Base-by-base conservation (phyloP, 1,284 basidiomycete genomes). In the Ganoderma lucidum region DNA sequence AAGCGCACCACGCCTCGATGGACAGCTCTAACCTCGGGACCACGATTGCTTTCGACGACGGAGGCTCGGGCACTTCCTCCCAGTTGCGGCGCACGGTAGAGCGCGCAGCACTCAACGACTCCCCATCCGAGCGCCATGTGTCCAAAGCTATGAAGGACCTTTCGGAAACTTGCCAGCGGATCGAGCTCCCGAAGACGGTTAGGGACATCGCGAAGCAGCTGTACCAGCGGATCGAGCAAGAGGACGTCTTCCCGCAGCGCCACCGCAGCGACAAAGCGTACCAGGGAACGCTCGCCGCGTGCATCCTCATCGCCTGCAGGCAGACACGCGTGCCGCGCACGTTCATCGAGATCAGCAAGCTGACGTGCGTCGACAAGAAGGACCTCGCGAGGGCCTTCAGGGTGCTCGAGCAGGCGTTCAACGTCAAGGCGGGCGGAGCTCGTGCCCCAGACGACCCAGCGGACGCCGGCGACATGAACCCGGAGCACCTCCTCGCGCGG, bases 261-360 rank as follows among this genome's bases (percentile, higher is more conserved):
- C 9, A 14, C 37, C 41, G 39, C 37, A 23, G 15, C 5, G 12
- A 41, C 14, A 12, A 12, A 35, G 9, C 10, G 30, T 37, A 35
- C 44, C 28, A n/a, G 8, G 62, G 28, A 17, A 51, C 32, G 19
- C 44, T 48, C 19, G 44, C 42, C 32, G 62, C 62, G 5, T 62
- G 62, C 62, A 32, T 62, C 44, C 44, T 62, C 30, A 23, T 48
- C 8, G 62, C 30, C 4, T 62, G 32, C 28, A 62, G 45, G 62
- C 30, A 37, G 17, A 44, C 12, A 17, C 42, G 10, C 30, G 44
- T 48, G 30, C 44, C 62, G 17, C 62, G 62, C 15, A 48, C 44
- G 32, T 51, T 62, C 30, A 9, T n/a, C 30, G 44, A 62, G 44
- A 51, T 62, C 62, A 12, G 30, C 44, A 23, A 5, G 44, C n/a